Base-by-base conservation (phyloP, 1,284 basidiomycete genomes). In the Waitea zeae region DNA sequence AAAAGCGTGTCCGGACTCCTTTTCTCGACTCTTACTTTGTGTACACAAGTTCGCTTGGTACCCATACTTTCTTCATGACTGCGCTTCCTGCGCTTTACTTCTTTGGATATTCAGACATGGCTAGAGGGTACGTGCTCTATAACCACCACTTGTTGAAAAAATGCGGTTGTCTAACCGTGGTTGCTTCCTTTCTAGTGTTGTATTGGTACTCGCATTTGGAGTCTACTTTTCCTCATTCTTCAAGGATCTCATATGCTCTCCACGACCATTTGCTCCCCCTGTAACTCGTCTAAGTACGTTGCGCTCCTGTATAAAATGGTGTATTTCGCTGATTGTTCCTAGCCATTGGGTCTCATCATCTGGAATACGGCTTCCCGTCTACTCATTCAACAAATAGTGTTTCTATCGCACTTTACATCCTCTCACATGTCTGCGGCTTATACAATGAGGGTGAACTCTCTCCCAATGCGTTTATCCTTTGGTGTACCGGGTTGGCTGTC, bases 21-120 rank as follows among this genome's bases (percentile, higher is more conserved):
- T 75, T 67, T 57, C 57, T 88, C 14, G 92, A 98, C 53, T 61
- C 59, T 1, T 96, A 86, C 50, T 96, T 98, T 50, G 76, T 93
- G 39, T 87, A 92, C 51, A 82, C 86, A 0, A 89, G 87, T 1
- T 66, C 86, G 0, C 67, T 95, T 31, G 87, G 87, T 0, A 87
- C 89, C 0, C 92, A 96, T 49, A 92, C 86, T 0, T 96, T 93
- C 60, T 97, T 97, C 62, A 84, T 93, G 71, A 73, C 78, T 17
- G 70, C 84, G 43, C 58, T 97, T 1, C 92, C 93, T 0, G 61
- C 79, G 3, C 63, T 86, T 38, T 93, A 81, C 51, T 96, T 90
- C 67, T 87, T 93, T 46, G 88, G 88, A 1, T 69, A 74, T 41
- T 60, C 61, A 1, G 64, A 76, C 33, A 59, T 75, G 31, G 87